Evolutionary conservation across 176 grass and related monocot genomes (phyloP), one percentile per base, ranked within the genome.

Genomic region (Dactylis glomerata): DNA sequence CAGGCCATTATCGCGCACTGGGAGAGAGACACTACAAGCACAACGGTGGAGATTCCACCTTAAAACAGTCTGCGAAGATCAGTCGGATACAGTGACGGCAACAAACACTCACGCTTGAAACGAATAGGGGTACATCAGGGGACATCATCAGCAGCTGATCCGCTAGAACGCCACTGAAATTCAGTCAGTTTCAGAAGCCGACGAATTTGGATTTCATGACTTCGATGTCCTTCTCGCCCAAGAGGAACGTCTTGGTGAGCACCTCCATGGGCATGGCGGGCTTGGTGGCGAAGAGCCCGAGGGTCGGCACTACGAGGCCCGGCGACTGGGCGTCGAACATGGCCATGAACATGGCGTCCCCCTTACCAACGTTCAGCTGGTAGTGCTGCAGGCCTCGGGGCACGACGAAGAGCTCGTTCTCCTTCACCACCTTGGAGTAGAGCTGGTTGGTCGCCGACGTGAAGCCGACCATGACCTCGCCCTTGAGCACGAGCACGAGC

Each of bases 271-370:
- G 82, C 66, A 95, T 88, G 38, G 74, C 46, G 2, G 90, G 93
- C 22, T 87, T 82, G 28, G 88, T 82, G 1, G 88, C 65, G 82
- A 95, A 95, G 75, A 95, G 30, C 10, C 83, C 68, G 14, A 92
- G 55, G 0, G 93, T 87, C 2, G 89, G 82, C 22, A 62, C 49
- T 20, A 95, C 68, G 2, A 81, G 24, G 22, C 93, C 90, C 0
- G 93, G 90, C 38, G 88, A 87, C 69, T 92, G 93, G 82, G 85
- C 80, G 59, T 87, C 82, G 65, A 95, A 92, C 38, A 84, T 85
- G 4, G 93, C 83, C 3, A 92, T 2, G 72, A 92, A 85, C 26
- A 92, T 22, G 3, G 90, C 90, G 12, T 81, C 75, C 10, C 41
- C 44, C 0, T 7, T 23, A 13, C 90, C 90, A 0, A 65, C 37